phyloP scores from a whole-genome alignment of 2,329 filamentous ascomycete genomes.

The Waltergamsia citrina region DNA sequence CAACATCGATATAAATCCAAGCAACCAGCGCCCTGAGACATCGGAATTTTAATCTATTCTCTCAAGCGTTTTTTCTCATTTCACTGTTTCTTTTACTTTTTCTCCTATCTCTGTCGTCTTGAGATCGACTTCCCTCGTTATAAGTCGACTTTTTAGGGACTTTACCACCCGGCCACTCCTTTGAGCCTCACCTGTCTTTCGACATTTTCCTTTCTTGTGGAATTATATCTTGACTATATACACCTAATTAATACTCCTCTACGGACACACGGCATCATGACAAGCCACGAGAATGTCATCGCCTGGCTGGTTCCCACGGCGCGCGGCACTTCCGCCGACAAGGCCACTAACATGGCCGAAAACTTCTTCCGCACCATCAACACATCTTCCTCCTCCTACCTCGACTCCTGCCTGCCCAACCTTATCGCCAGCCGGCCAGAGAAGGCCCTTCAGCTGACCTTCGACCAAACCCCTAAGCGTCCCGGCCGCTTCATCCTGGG shows the following conservation, averaged over 20 bases:
- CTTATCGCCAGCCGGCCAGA: slow-evolving; percentile 14
- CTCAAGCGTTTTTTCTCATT: background rate
- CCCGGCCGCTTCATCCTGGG: slow-evolving; percentile 27
- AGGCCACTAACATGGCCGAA: slow-evolving; percentile 18
- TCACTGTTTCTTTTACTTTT: background rate
- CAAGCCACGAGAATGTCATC: slow-evolving; percentile 18
- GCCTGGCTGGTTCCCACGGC: slow-evolving; percentile 29
- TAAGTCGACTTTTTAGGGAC: background rate
- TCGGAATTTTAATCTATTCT: too few relatives aligned
- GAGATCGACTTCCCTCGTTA: slow-evolving; percentile 6
- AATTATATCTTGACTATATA: background rate
- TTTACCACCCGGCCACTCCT: slow-evolving; percentile 1
- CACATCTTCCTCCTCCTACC: slow-evolving; percentile 11
- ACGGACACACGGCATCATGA: slow-evolving; percentile 8
- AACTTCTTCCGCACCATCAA: slow-evolving; percentile 17
- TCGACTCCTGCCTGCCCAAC: slow-evolving; percentile 17
- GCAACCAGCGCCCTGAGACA: too few relatives aligned
- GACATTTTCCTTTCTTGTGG: slow-evolving; percentile 1
- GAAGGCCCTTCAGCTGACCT: slow-evolving; percentile 24
- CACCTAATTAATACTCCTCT: slow-evolving; percentile 2
- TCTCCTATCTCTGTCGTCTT: background rate
- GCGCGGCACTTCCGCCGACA: slow-evolving; percentile 20
- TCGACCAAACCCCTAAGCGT: slow-evolving; percentile 19
- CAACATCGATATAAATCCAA: background rate
- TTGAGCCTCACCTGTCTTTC: background rate